Evolutionary conservation across 306 rosid genomes (phyloP).

Genomic region (Adenanthera pavonina): DNA sequence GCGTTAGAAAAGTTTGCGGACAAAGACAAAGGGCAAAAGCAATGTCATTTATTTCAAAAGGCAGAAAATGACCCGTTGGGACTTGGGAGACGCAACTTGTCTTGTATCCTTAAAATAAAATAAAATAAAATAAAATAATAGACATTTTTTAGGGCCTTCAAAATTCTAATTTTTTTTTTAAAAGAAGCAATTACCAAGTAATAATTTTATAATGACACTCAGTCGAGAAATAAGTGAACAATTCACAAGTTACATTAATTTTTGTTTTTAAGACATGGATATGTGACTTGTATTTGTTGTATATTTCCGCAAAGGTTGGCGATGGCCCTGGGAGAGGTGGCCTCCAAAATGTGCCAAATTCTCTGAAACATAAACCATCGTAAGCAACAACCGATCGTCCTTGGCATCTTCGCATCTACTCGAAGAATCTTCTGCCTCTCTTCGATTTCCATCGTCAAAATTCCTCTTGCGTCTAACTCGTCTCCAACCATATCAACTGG

Average conservation of each 20-base stretch:
- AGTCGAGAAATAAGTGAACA: too few species aligned
- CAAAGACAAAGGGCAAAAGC: background rate
- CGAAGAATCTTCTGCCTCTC: constrained; percentile 33
- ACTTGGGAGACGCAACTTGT: background rate
- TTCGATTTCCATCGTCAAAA: constrained; percentile 26
- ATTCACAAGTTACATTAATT: too few species aligned
- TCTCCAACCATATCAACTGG: background rate
- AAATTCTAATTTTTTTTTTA: too few species aligned
- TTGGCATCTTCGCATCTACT: constrained; percentile 42
- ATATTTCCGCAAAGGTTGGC: background rate
- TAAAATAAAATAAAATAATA: too few species aligned
- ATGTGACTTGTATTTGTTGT: too few species aligned
- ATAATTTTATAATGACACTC: too few species aligned
- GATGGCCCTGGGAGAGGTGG: background rate
- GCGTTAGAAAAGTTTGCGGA: background rate
- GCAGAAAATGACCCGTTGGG: background rate
- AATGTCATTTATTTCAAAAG: background rate
- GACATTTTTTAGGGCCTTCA: too few species aligned
- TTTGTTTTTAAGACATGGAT: too few species aligned
- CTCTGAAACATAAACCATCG: background rate
- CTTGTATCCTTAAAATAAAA: too few species aligned
- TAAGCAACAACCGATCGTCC: background rate
- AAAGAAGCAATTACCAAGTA: too few species aligned
- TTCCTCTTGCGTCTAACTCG: constrained; percentile 4
- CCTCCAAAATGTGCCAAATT: constrained; percentile 24